Conservation (phyloP, 2,329 filamentous ascomycete species). For the Fusarium nisikadoi region DNA sequence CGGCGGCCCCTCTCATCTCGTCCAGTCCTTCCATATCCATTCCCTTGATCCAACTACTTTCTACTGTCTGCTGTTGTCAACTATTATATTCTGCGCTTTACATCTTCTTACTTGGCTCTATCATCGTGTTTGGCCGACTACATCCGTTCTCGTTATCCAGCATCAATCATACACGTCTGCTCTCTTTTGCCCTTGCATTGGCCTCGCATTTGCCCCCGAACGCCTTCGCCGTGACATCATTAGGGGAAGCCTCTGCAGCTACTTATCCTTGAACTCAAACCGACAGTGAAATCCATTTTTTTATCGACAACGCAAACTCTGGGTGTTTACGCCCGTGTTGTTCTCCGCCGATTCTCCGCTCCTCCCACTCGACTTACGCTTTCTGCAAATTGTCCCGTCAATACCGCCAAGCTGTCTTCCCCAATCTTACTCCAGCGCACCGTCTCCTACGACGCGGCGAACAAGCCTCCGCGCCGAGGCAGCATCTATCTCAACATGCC, state of each 20-base stretch:
- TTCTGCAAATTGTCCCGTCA: slow-evolving; percentile 52
- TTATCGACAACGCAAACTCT: slow-evolving; percentile 22
- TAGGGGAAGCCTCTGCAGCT: slow-evolving; percentile 41
- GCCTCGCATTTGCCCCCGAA: slow-evolving; percentile 33
- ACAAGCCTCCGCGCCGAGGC: slow-evolving; percentile 74
- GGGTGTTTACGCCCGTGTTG: slow-evolving; percentile 11
- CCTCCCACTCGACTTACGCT: slow-evolving; percentile 18
- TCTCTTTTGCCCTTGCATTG: slow-evolving; percentile 39
- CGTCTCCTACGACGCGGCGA: slow-evolving; percentile 89
- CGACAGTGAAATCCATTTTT: slow-evolving; percentile 11
- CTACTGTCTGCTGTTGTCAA: slow-evolving; percentile 8
- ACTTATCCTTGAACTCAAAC: slow-evolving; percentile 19
- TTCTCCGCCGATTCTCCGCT: slow-evolving; percentile 22
- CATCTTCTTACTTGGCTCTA: slow-evolving; percentile 11
- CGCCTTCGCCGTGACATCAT: slow-evolving; percentile 45
- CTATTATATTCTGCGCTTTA: slow-evolving; percentile 7
- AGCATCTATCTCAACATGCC: slow-evolving; percentile 68
- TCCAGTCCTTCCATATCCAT: slow-evolving; percentile 33
- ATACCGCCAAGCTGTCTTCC: slow-evolving; percentile 97
- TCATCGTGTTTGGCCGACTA: slow-evolving; percentile 29
- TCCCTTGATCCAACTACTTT: slow-evolving; percentile 24
- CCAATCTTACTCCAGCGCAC: slow-evolving; percentile 86
- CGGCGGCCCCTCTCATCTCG: slow-evolving; percentile 37
- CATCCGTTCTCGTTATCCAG: slow-evolving; percentile 28
- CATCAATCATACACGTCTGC: slow-evolving; percentile 28